Conservation (phyloP, 768 basidiomycete genomes). For the Filobasidium floriforme region DNA sequence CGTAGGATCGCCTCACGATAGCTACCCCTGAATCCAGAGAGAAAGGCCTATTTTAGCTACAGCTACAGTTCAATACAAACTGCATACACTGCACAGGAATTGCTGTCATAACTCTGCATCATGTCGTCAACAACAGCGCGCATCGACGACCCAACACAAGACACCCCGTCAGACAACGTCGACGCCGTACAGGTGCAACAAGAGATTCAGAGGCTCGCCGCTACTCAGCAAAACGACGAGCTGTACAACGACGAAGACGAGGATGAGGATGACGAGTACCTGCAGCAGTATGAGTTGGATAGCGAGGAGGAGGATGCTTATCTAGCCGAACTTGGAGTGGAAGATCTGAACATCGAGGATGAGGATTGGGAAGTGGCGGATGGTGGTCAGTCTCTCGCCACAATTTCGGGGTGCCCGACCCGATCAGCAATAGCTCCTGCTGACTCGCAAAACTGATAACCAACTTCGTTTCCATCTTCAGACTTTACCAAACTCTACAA, state of each 20-base stretch:
- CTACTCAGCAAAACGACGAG: not conserved
- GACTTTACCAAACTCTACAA: slow-evolving; percentile 99
- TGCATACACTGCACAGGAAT: too few species aligned
- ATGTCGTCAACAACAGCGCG: not conserved
- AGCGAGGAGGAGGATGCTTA: slow-evolving; percentile 22
- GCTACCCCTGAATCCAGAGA: too few species aligned
- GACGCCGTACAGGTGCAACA: slow-evolving; percentile 5
- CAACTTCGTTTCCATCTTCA: slow-evolving; percentile 41
- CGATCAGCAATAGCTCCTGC: too few species aligned
- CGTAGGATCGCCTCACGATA: too few species aligned
- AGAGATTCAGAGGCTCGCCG: slow-evolving; percentile 3
- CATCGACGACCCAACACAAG: slow-evolving; percentile 3
- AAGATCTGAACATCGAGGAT: slow-evolving; percentile 40
- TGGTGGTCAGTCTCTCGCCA: slow-evolving; percentile 32
- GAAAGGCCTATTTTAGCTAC: too few species aligned
- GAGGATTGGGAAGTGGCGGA: slow-evolving; percentile 46
- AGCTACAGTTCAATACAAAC: too few species aligned
- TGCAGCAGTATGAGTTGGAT: slow-evolving; percentile 7
- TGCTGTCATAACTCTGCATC: not conserved
- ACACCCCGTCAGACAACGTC: not conserved
- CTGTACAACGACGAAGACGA: not conserved
- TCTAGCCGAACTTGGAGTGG: slow-evolving; percentile 24
- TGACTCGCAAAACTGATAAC: too few species aligned
- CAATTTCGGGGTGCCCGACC: too few species aligned
- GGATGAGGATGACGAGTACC: not conserved